phyloP scores from a whole-genome alignment of 805 yeast species.

The Starmerella apicola region DNA sequence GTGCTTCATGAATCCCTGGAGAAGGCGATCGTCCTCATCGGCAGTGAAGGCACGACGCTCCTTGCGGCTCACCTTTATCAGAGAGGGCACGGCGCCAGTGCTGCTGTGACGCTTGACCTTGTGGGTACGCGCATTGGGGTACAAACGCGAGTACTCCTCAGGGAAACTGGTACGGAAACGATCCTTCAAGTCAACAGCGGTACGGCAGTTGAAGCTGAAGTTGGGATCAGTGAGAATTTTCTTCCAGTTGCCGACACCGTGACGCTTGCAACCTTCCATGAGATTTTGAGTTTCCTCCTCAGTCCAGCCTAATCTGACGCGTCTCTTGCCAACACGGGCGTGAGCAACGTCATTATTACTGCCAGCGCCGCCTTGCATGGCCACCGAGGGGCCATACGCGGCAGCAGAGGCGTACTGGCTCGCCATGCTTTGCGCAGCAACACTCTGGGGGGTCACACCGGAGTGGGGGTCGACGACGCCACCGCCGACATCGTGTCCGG shows the following conservation, averaged over 20 bases:
- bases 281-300: slow-evolving; percentile 33
- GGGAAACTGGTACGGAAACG: slow-evolving; percentile 36
- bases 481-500: slow-evolving; percentile 9
- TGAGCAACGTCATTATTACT: slow-evolving; percentile 10
- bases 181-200: slow-evolving; percentile 36
- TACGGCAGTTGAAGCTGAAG: slow-evolving; percentile 32
- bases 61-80: slow-evolving; percentile 34
- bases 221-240: slow-evolving; percentile 33
- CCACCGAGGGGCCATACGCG: slow-evolving; percentile 19
- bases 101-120: slow-evolving; percentile 24
- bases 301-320: slow-evolving; percentile 32
- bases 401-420: slow-evolving; percentile 21
- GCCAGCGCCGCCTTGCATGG: slow-evolving; percentile 12
- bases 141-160: slow-evolving; percentile 33
- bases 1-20: slow-evolving; percentile 33
- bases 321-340: slow-evolving; percentile 26
- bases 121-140: slow-evolving; percentile 36
- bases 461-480: slow-evolving; percentile 5
- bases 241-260: slow-evolving; percentile 38
- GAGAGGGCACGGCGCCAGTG: slow-evolving; percentile 18
- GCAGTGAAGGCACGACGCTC: slow-evolving; percentile 33
- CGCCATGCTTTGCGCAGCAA: slow-evolving; percentile 13
- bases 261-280: slow-evolving; percentile 33
- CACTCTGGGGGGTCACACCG: slow-evolving; percentile 9
- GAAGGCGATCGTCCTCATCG: slow-evolving; percentile 33